These are phyloP conservation scores for Chaetomiaceae sp. DNA, from an alignment of 2,329 filamentous ascomycete genomes.

Conservation along the genomic window DNA sequence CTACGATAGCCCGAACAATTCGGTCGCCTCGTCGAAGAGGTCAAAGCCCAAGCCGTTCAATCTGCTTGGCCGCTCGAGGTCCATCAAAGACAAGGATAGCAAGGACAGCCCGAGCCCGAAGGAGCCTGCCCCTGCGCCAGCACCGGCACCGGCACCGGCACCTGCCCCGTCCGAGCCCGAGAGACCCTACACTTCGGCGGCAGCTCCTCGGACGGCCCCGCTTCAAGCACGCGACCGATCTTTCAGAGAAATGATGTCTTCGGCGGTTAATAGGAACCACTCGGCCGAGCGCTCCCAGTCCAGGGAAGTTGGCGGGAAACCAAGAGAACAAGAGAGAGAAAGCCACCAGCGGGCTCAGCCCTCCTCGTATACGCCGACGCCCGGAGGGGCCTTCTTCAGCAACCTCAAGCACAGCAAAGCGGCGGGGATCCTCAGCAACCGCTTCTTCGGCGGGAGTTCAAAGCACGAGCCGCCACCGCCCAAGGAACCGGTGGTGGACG, in stretches of 20 bases:
- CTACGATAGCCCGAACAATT: constrained; percentile 36
- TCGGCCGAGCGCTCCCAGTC: constrained; percentile 62
- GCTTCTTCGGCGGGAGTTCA: constrained; percentile 73
- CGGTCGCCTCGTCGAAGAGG: constrained; percentile 36
- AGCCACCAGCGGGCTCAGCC: constrained; percentile 46
- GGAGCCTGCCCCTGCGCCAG: constrained; percentile 25
- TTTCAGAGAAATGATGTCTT: constrained; percentile 63
- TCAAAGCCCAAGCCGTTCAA: constrained; percentile 53
- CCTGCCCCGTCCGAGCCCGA: constrained; percentile 37
- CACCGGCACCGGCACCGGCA: constrained; percentile 25
- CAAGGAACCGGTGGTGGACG: constrained; percentile 60
- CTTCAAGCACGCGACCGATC: constrained; percentile 60
- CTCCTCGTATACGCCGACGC: constrained; percentile 56
- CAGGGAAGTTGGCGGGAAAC: constrained; percentile 43
- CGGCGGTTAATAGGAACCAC: constrained; percentile 62
- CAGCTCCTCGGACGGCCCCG: constrained; percentile 58
- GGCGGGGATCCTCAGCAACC: constrained; percentile 76
- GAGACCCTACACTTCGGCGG: constrained; percentile 35
- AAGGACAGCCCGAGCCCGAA: constrained; percentile 36
- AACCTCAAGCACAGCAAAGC: constrained; percentile 70
- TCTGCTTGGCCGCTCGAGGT: constrained; percentile 48
- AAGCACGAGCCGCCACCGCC: constrained; percentile 67
- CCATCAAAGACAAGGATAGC: constrained; percentile 47
- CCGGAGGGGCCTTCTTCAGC: constrained; percentile 62
- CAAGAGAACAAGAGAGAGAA: constrained; percentile 45